Evolutionary conservation across 805 yeast genomes (phyloP), one percentile per base, ranked within the genome.

Genomic region (Wickerhamiella brachini): DNA sequence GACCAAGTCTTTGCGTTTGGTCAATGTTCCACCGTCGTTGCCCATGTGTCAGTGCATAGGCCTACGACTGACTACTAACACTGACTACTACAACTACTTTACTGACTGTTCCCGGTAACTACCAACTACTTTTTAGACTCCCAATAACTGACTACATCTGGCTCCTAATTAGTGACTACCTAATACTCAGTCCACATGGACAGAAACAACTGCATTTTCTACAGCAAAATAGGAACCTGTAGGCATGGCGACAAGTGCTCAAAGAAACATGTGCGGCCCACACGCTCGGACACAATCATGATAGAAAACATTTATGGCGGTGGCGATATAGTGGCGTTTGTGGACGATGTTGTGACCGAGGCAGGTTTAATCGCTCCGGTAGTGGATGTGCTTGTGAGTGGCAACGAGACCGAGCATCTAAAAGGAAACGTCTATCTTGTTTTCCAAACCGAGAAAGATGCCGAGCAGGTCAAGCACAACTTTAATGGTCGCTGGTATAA

Each of bases 181-280:
- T 20, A 43, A 5, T 24, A 24, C 8, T 24, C 26, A n/a, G n/a
- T n/a, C 26, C 26, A 24, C 34, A 29, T 29, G 34, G 34, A 29
- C 34, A 29, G 34, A 29, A 29, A 12, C 34, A 29, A 15, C 12
- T 53, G 55, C 29, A 2, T 44, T 89, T 87, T 87, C 63, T 86
- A 82, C 62, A 71, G 75, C 56, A 85, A 82, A 63, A 84, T 86
- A 38, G 97, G 97, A 0, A 94, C 95, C 0, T 88, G 97, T 61
- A 73, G 95, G 54, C 96, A 88, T 64, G 95, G 95, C 0, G 88
- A 83, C 53, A 81, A 80, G 58, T 88, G 97, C 61, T 79, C 87
- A 6, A 72, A 88, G 59, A 73, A 73, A 51, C 72, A 88, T 64
- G 71, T 75, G 20, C 75, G 75, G 57, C 95, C 96, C 1, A 65